phyloP scores from a whole-genome alignment of 768 basidiomycete species.

The Mycena amicta region DNA sequence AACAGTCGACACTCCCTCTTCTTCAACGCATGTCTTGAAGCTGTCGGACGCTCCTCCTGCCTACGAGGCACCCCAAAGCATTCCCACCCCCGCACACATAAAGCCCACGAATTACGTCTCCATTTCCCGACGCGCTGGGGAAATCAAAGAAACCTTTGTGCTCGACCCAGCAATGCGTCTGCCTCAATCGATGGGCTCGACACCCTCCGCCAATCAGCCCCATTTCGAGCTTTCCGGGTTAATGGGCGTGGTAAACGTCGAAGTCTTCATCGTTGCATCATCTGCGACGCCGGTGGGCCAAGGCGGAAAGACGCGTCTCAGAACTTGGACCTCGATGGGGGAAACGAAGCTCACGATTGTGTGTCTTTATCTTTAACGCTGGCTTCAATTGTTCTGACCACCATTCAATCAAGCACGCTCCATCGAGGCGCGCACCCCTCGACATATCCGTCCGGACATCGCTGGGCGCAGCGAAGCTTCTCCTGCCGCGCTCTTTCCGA shows the following conservation, averaged over 20 bases:
- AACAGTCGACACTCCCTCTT: too few species aligned
- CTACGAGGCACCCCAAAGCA: neutral
- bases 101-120: neutral
- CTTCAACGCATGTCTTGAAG: too few species aligned
- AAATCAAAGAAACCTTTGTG: constrained; percentile 17
- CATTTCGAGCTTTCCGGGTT: constrained; percentile 14
- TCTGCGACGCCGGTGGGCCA: neutral
- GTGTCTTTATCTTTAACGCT: too few species aligned
- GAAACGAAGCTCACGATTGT: constrained; percentile 2
- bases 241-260: constrained; percentile 10
- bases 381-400: too few species aligned
- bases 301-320: constrained; percentile 14
- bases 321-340: constrained; percentile 8
- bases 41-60: neutral
- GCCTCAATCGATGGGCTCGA: constrained; percentile 2
- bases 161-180: constrained; percentile 15
- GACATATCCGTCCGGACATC: constrained; percentile 2
- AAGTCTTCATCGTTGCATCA: constrained; percentile 6
- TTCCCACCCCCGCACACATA: neutral
- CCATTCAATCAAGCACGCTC: constrained; percentile 19
- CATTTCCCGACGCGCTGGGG: constrained; percentile 5
- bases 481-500: constrained; percentile 20
- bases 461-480: constrained; percentile 11
- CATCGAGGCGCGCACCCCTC: constrained; percentile 11
- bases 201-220: neutral